phyloP scores from a whole-genome alignment of 176 grass and related monocot species.

The Musa beccarii region DNA sequence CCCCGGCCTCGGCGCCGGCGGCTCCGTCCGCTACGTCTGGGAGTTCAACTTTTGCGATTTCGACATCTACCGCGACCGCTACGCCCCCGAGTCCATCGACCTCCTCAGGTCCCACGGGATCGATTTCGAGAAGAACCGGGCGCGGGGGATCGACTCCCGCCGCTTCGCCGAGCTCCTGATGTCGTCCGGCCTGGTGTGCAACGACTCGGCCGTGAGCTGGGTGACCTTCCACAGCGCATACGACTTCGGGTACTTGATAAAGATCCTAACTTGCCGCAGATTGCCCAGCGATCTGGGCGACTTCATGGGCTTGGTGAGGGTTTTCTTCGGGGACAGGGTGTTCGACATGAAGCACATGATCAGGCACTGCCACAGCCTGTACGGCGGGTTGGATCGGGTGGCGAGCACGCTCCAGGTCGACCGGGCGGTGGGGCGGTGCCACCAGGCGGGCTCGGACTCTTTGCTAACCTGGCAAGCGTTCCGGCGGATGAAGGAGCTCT shows the following conservation, averaged over 20 bases:
- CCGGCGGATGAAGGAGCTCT: constrained; percentile 35
- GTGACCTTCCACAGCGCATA: constrained; percentile 71
- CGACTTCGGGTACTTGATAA: constrained; percentile 75
- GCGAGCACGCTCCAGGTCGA: constrained; percentile 35
- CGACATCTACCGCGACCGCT: constrained; percentile 51
- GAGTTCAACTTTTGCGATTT: constrained; percentile 88
- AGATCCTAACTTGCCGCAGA: constrained; percentile 35
- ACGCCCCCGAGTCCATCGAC: constrained; percentile 40
- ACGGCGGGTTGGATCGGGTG: constrained; percentile 52
- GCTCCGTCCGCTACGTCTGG: constrained; percentile 31
- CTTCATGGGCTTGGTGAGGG: constrained; percentile 39
- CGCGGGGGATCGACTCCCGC: constrained; percentile 32
- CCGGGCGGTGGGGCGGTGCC: constrained; percentile 40
- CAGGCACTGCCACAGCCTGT: constrained; percentile 27
- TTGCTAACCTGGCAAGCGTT: constrained; percentile 73
- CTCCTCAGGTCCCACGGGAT: constrained; percentile 47
- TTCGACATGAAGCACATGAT: constrained; percentile 78
- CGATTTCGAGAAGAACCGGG: constrained; percentile 51
- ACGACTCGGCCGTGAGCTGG: constrained; percentile 40
- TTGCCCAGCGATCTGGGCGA: constrained; percentile 33
- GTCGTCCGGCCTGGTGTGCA: constrained; percentile 59
- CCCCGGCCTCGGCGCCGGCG: constrained; percentile 13
- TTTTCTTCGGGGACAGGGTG: constrained; percentile 55
- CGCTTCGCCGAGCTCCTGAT: constrained; percentile 50
- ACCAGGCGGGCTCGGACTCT: constrained; percentile 81